phyloP scores from a whole-genome alignment of 1,284 basidiomycete genomes.

The Sporisorium iseilematis-ciliati region DNA sequence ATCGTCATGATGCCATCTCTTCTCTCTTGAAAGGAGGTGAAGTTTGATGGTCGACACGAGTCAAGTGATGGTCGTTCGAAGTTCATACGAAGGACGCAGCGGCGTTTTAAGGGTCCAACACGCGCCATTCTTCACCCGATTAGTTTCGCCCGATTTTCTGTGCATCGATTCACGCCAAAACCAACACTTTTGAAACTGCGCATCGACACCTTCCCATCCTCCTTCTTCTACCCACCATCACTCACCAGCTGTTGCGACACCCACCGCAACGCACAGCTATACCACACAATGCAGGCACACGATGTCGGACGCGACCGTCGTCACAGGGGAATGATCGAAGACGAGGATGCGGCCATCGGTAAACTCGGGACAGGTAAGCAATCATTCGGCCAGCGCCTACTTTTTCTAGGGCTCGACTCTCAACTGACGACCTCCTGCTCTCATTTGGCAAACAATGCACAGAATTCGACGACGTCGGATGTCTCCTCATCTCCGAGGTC shows the following conservation, averaged over 20 bases:
- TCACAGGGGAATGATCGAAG: constrained; percentile 50
- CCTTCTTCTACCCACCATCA: too few relatives aligned
- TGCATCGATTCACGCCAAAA: too few relatives aligned
- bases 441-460: neutral
- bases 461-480: constrained; percentile 90
- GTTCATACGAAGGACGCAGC: neutral
- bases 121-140: too few relatives aligned
- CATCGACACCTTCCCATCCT: too few relatives aligned
- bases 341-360: constrained; percentile 58
- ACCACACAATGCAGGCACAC: constrained; percentile 27
- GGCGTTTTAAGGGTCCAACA: too few relatives aligned
- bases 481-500: constrained; percentile 89
- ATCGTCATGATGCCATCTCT: constrained; percentile 21
- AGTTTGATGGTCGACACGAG: neutral
- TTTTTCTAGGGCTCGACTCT: neutral
- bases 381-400: neutral
- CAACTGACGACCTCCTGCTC: neutral
- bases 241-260: too few relatives aligned
- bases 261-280: neutral
- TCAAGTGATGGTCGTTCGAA: neutral
- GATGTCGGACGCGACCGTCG: constrained; percentile 48
- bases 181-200: too few relatives aligned
- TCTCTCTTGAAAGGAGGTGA: neutral
- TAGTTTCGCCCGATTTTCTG: too few relatives aligned
- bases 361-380: constrained; percentile 42